A percentile compares a stretch with the other conserved stretches of the same genome.
Evolutionary conservation across 2,329 filamentous ascomycete species (phyloP).

Genomic region (Ceratocystis colombiana): DNA sequence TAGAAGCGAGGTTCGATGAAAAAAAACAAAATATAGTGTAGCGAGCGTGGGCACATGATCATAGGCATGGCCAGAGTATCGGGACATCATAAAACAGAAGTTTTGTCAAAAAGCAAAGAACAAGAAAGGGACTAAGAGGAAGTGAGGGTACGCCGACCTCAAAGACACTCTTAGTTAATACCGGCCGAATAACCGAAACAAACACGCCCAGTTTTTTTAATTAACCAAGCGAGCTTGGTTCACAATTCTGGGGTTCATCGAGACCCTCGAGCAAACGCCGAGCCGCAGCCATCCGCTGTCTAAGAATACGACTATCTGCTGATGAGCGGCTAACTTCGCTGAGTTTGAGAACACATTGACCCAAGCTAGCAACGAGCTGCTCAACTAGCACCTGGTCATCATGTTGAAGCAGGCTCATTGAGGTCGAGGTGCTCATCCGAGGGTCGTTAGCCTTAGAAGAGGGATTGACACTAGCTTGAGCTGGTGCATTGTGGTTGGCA

Average conservation of each 20-base stretch:
- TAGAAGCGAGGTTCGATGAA: constrained; percentile 8
- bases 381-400: constrained; percentile 54
- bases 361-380: constrained; percentile 48
- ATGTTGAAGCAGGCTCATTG: constrained; percentile 40
- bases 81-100: constrained; percentile 19
- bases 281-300: constrained; percentile 65
- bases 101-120: constrained; percentile 22
- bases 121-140: constrained; percentile 3
- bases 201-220: neutral
- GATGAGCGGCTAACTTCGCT: constrained; percentile 45
- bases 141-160: neutral
- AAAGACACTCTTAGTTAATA: neutral
- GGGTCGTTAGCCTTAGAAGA: constrained; percentile 34
- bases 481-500: neutral
- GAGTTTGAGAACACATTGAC: constrained; percentile 50
- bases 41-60: constrained; percentile 19
- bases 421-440: constrained; percentile 29
- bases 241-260: constrained; percentile 34
- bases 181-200: neutral
- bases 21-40: constrained; percentile 5
- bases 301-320: constrained; percentile 53
- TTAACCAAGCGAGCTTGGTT: constrained; percentile 10
- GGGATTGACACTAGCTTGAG: constrained; percentile 34
- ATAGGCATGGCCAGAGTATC: constrained; percentile 22
- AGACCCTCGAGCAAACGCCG: constrained; percentile 62